Evolutionary conservation across 208 protist genomes (phyloP).

Genomic region (Crithidia acanthocephali): DNA sequence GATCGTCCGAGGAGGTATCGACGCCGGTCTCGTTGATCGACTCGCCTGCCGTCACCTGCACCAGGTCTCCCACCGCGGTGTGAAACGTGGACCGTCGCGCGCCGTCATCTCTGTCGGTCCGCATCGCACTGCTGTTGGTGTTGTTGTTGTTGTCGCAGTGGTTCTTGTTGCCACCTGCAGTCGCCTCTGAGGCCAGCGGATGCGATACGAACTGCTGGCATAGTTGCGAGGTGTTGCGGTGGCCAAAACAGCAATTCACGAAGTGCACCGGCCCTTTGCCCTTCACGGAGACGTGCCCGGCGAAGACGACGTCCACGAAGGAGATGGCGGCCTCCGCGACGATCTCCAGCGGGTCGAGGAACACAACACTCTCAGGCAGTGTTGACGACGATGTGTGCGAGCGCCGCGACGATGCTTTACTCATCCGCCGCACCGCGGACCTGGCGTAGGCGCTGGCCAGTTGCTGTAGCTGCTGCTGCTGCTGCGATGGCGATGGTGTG

Average conservation of each 20-base stretch:
- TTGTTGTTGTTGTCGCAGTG: background rate
- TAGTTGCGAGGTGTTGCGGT: slow-evolving; percentile 9
- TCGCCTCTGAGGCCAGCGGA: background rate
- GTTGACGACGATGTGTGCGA: slow-evolving; percentile 7
- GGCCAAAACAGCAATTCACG: slow-evolving; percentile 55
- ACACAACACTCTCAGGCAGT: slow-evolving; percentile 19
- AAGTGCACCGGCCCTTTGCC: slow-evolving; percentile 61
- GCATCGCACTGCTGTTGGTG: background rate
- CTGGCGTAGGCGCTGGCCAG: slow-evolving; percentile 4
- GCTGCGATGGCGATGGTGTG: background rate
- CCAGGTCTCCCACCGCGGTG: background rate
- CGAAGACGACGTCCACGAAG: slow-evolving; percentile 58
- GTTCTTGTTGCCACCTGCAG: background rate
- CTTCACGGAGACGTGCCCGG: slow-evolving; percentile 38
- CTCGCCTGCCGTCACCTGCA: background rate
- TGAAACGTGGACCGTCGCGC: background rate
- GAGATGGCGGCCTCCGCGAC: slow-evolving; percentile 44
- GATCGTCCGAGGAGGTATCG: background rate
- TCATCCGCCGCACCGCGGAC: background rate
- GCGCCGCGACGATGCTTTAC: slow-evolving; percentile 13
- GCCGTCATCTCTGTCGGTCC: slow-evolving; percentile 1
- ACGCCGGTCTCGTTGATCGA: background rate
- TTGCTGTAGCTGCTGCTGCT: slow-evolving; percentile 11
- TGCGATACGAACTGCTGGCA: slow-evolving; percentile 29
- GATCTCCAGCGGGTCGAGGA: slow-evolving; percentile 49